phyloP scores from a whole-genome alignment of 805 yeast species.

The Candida anglica region DNA sequence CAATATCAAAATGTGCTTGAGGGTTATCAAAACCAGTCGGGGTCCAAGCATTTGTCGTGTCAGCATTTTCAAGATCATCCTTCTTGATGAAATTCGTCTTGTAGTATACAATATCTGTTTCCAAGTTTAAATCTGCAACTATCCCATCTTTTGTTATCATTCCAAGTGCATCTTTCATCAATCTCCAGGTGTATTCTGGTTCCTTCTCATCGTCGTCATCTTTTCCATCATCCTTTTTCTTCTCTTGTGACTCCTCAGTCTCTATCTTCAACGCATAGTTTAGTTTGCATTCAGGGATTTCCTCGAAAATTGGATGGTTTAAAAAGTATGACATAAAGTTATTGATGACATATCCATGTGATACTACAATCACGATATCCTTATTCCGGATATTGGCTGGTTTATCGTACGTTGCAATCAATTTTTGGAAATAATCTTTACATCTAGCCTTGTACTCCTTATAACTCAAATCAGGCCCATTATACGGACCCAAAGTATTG shows the following conservation, averaged over 20 bases:
- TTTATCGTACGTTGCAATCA: constrained; percentile 40
- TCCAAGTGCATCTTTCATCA: constrained; percentile 30
- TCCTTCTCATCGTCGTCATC: constrained; percentile 9
- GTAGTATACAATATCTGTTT: constrained; percentile 40
- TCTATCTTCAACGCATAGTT: constrained; percentile 26
- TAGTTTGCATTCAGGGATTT: constrained; percentile 36
- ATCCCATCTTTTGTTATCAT: constrained; percentile 19
- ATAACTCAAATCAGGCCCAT: constrained; percentile 37
- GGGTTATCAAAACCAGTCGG: constrained; percentile 16
- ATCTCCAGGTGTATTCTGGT: constrained; percentile 25
- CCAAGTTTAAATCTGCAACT: constrained; percentile 27
- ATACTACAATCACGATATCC: constrained; percentile 34
- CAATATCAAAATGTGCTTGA: constrained; percentile 32
- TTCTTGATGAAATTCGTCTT: constrained; percentile 39
- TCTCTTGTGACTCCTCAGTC: constrained; percentile 7
- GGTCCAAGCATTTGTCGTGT: constrained; percentile 11
- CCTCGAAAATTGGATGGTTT: constrained; percentile 42
- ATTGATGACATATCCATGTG: constrained; percentile 40
- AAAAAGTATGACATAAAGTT: constrained; percentile 36
- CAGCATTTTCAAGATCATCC: constrained; percentile 21
- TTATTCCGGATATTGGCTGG: constrained; percentile 25
- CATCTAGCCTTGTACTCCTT: constrained; percentile 37
- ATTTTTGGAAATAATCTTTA: constrained; percentile 35
- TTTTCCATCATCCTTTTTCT: constrained; percentile 6
- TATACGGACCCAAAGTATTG: constrained; percentile 37